Percentiles rank a stretch among this genome's conserved stretches.
These are phyloP conservation scores for Kwoniella europaea DNA, from an alignment of 768 basidiomycete species.

Conservation along the genomic window DNA sequence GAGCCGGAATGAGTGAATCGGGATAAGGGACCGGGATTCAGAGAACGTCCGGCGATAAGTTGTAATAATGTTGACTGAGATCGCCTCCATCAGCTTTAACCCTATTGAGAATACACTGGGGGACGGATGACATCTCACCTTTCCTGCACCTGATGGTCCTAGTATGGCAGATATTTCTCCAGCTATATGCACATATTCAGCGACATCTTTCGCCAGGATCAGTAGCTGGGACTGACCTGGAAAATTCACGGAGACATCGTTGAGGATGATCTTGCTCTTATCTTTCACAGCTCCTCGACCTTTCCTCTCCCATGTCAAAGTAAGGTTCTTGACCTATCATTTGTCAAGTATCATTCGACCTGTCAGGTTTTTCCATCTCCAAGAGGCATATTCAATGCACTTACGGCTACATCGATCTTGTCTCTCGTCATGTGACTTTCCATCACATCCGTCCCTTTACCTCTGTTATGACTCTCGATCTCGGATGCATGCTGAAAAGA, in stretches of 20 bases:
- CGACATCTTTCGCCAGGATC: not conserved
- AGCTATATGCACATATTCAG: conserved; percentile 21
- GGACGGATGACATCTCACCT: conserved; percentile 5
- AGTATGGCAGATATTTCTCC: conserved; percentile 59
- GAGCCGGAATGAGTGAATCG: conserved; percentile 55
- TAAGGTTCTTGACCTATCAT: conserved; percentile 32
- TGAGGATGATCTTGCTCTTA: conserved; percentile 54
- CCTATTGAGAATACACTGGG: conserved; percentile 14
- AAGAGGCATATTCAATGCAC: conserved; percentile 11
- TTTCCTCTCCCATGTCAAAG: conserved; percentile 37
- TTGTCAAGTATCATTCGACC: not conserved
- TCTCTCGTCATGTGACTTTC: conserved; percentile 53
- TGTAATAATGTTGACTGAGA: conserved; percentile 58
- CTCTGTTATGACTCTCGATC: conserved; percentile 45
- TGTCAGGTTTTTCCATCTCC: conserved; percentile 14
- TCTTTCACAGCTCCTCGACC: conserved; percentile 30
- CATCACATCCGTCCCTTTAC: conserved; percentile 43
- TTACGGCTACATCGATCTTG: conserved; percentile 56
- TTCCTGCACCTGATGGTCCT: conserved; percentile 27
- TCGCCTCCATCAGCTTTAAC: conserved; percentile 51
- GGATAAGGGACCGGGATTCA: conserved; percentile 53
- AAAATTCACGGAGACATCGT: conserved; percentile 55
- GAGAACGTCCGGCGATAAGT: conserved; percentile 56
- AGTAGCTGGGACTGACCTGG: conserved; percentile 39
- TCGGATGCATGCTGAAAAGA: conserved; percentile 48